Base-by-base conservation (phyloP, 1,284 basidiomycete species). In the Pascua guehoae region DNA sequence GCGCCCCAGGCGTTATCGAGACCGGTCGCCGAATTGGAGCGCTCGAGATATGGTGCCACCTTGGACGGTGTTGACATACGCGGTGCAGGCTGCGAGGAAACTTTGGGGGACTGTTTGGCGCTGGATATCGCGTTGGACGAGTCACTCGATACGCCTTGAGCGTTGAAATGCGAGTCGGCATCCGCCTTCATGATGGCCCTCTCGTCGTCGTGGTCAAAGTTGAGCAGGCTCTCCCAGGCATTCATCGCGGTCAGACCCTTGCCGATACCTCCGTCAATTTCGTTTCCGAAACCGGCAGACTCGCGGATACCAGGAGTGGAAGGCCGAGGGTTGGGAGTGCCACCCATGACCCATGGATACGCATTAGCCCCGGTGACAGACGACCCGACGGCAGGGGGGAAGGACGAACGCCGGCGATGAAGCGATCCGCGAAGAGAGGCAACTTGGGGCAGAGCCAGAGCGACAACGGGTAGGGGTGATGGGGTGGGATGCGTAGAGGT, bases 151-250 rank as follows among this genome's bases (percentile, higher is more conserved):
- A 32, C 50, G 32, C 17, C n/a, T 51, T 45, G 24, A 36, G 39
- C 42, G 7, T 45, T 39, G 37, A 12, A 14, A 10, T 24, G 16
- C 38, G 37, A 37, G n/a, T 41, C 39, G 12, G 46, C 42, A 17
- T 41, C 17, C 12, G n/a, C 10, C 41, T 43, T 16, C 15, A 32
- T n/a, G 18, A 47, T 54, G 15, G 12, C 37, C 3, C 16, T 38
- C 5, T 41, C n/a, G 5, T 49, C 47, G 16, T 58, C 58, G 10
- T 16, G 48, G 32, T 66, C 64, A 47, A 67, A 64, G 46, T 63
- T 63, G 44, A 70, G 55, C 12, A 71, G 60, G 32, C 62, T 63
- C 15, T 71, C 68, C 69, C 69, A 67, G 12, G 49, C 59, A 7
- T 32, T 14, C 12, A 41, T 44, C 10, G 51, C 43, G 1, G 56